Base-by-base conservation (phyloP, 352 stramenopile genomes). In the Plasmopara viticola region DNA sequence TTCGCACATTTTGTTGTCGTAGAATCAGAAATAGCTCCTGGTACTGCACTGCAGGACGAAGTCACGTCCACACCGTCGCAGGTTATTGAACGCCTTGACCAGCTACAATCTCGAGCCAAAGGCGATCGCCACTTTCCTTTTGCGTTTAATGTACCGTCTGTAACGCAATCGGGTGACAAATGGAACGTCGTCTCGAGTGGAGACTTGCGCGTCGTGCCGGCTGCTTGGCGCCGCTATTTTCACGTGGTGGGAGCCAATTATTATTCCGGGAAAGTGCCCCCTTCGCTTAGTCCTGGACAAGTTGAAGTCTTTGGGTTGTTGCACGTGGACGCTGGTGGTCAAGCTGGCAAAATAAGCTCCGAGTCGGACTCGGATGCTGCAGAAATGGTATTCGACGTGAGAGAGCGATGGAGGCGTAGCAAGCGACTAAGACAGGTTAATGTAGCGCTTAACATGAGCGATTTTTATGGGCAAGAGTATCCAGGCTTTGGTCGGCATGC, bases 391-490 rank as follows among this genome's bases (percentile, higher is more conserved):
- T 88, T 90, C 39, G 80, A 90, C 48, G 60, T 72, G 8, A 56
- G 72, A 6, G 77, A 88, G 42, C 77, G 80, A 28, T 90, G 80
- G 80, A 70, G 73, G 47, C 77, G 69, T 40, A 74, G 57, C 18
- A 84, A 86, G 44, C 67, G 80, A 15, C 65, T 78, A 48, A 77
- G 79, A 53, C 65, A 84, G 47, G 53, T 73, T 29, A 72, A 66
- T n/a, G 68, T 74, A 17, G 64, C 73, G 20, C 68, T 90, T 40
- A 87, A 88, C 44, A 69, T 53, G 15, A 84, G 59, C 17, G 80
- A 90, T 38, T 86, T 90, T 34, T 86, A 83, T 64, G 60, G 64
- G 5, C 73, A 63, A 14, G 69, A 78, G 44, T 84, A 80, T 48
- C 6, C 49, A 4, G 74, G 72, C 37, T 75, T 73, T 31, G 75